A percentile compares a stretch with the other conserved stretches of the same genome.
These are phyloP conservation scores for Porosira glacialis DNA, from an alignment of 352 stramenopile species.

Conservation along the genomic window DNA sequence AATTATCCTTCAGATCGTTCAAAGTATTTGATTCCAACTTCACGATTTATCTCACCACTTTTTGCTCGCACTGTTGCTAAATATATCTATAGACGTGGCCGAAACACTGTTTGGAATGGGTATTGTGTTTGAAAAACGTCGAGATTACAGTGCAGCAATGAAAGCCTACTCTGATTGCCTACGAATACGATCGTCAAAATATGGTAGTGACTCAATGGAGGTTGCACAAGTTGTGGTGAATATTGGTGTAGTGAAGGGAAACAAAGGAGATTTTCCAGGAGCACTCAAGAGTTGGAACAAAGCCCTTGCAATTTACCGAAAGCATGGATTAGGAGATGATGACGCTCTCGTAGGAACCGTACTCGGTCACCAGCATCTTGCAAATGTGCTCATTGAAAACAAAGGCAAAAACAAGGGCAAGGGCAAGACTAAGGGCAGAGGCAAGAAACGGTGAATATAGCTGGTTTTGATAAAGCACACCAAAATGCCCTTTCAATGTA, in stretches of 20 bases:
- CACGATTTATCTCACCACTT: no score
- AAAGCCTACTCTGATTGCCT: slow-evolving; percentile 63
- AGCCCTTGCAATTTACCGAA: slow-evolving; percentile 62
- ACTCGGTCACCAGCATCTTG: slow-evolving; percentile 48
- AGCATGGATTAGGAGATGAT: slow-evolving; percentile 54
- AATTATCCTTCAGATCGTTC: no score
- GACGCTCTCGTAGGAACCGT: slow-evolving; percentile 58
- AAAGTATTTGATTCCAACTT: no score
- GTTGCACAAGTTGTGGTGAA: slow-evolving; percentile 68
- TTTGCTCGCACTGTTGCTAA: no score
- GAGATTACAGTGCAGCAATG: slow-evolving; percentile 64
- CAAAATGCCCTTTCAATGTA: no score
- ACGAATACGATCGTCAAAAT: slow-evolving; percentile 59
- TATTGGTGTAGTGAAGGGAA: slow-evolving; percentile 62
- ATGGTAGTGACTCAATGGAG: slow-evolving; percentile 57
- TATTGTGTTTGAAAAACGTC: slow-evolving; percentile 45
- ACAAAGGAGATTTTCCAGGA: slow-evolving; percentile 58
- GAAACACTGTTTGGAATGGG: slow-evolving; percentile 62
- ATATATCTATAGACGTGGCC: no score
- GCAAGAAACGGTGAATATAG: no score
- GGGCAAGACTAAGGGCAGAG: no score
- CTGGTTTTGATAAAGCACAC: no score
- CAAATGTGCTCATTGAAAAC: slow-evolving; percentile 38
- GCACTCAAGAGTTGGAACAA: slow-evolving; percentile 67
- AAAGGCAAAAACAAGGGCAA: slow-evolving; percentile 28